phyloP scores from a whole-genome alignment of 192 early-diverging fungal genomes.

The Coemansia sp. region DNA sequence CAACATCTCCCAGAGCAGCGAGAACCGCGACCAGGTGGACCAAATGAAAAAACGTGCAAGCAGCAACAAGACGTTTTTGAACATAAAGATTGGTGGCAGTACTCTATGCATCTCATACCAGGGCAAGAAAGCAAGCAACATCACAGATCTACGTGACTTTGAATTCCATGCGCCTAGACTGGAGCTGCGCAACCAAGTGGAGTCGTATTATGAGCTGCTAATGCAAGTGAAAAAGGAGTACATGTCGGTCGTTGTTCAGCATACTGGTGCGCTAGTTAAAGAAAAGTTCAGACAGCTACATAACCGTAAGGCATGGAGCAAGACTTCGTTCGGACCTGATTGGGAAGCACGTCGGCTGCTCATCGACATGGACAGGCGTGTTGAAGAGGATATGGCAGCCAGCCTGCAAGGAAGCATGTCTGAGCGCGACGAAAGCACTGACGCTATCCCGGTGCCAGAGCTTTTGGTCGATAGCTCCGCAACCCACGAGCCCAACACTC shows the following conservation, averaged over 20 bases:
- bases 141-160: conserved; percentile 50
- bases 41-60: conserved; percentile 85
- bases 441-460: not conserved
- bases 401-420: conserved; percentile 6
- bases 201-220: conserved; percentile 51
- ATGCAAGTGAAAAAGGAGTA: conserved; percentile 54
- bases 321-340: conserved; percentile 44
- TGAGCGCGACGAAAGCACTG: not conserved
- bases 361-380: conserved; percentile 40
- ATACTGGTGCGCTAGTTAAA: conserved; percentile 51
- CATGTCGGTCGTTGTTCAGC: conserved; percentile 47
- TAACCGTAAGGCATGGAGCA: conserved; percentile 51
- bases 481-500: not conserved
- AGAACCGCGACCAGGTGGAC: conserved; percentile 54
- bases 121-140: conserved; percentile 56
- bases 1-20: conserved; percentile 26
- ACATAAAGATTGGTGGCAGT: conserved; percentile 84
- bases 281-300: conserved; percentile 53
- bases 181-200: conserved; percentile 51
- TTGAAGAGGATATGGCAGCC: conserved; percentile 36
- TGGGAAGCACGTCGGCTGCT: conserved; percentile 43
- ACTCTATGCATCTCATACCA: conserved; percentile 82
- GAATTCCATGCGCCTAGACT: conserved; percentile 49
- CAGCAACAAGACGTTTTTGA: conserved; percentile 83
- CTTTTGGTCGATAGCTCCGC: not conserved